phyloP scores from a whole-genome alignment of 495 filamentous ascomycete genomes.

The Penicillium paradoxum region DNA sequence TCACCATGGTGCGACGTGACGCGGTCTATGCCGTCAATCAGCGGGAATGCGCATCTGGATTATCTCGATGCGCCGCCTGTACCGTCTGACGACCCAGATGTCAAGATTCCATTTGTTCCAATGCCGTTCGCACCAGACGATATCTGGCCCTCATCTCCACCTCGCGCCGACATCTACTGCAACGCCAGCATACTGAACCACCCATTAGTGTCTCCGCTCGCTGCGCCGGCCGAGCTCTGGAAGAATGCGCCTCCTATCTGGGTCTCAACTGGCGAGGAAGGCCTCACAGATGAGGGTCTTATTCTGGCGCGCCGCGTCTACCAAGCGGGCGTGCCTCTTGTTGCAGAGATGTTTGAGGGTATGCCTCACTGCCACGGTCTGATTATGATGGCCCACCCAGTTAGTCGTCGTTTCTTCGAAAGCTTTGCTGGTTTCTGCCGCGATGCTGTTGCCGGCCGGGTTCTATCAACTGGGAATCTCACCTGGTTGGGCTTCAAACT shows the following conservation, averaged over 20 bases:
- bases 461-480: slow-evolving; percentile 23
- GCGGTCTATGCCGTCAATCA: slow-evolving; percentile 66
- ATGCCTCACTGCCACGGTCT: slow-evolving; percentile 86
- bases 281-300: slow-evolving; percentile 66
- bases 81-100: slow-evolving; percentile 26
- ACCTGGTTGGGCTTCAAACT: slow-evolving; percentile 52
- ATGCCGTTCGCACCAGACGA: slow-evolving; percentile 44
- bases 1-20: slow-evolving; percentile 78
- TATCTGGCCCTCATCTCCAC: slow-evolving; percentile 69
- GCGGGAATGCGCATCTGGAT: slow-evolving; percentile 60
- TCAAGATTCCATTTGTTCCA: slow-evolving; percentile 16
- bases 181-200: slow-evolving; percentile 60
- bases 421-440: slow-evolving; percentile 53
- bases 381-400: slow-evolving; percentile 50
- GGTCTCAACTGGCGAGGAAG: slow-evolving; percentile 73
- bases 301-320: slow-evolving; percentile 56
- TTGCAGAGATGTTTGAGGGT: slow-evolving; percentile 72
- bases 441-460: slow-evolving; percentile 31
- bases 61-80: slow-evolving; percentile 56
- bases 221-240: slow-evolving; percentile 58
- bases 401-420: slow-evolving; percentile 48
- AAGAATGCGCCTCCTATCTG: slow-evolving; percentile 63
- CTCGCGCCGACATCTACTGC: slow-evolving; percentile 64
- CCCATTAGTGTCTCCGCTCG: slow-evolving; percentile 68
- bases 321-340: slow-evolving; percentile 57